Percentiles rank a stretch among this genome's conserved stretches.
Evolutionary conservation across 2,329 filamentous ascomycete species (phyloP).

Genomic region (Alternaria hordeiaustralica): DNA sequence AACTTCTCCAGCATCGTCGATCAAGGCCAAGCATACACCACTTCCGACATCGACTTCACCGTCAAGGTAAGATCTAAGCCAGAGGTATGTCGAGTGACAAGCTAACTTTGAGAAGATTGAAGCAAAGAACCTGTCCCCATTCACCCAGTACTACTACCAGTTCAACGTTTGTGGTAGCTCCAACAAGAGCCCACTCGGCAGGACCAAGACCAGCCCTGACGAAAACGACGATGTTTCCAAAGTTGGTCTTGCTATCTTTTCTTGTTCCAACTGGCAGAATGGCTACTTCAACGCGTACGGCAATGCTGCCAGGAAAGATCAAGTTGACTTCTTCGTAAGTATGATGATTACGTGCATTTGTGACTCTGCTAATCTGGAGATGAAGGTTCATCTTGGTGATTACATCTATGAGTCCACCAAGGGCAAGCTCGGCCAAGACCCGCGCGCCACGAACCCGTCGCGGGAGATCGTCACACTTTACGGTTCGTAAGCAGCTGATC

Average conservation of each 20-base stretch:
- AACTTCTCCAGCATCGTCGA: conserved; percentile 58
- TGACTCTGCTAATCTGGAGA: conserved; percentile 20
- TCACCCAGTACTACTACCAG: conserved; percentile 73
- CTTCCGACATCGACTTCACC: conserved; percentile 77
- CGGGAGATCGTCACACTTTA: conserved; percentile 52
- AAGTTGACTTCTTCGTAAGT: conserved; percentile 64
- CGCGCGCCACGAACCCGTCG: conserved; percentile 36
- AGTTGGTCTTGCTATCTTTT: conserved; percentile 72
- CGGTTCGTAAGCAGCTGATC: conserved; percentile 2
- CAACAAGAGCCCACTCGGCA: conserved; percentile 67
- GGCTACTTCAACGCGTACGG: conserved; percentile 60
- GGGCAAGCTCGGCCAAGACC: conserved; percentile 32
- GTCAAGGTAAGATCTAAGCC: conserved; percentile 61
- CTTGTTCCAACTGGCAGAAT: conserved; percentile 64
- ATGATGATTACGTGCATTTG: not conserved
- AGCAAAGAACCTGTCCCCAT: conserved; percentile 66
- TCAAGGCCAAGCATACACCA: conserved; percentile 70
- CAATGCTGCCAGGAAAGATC: conserved; percentile 46
- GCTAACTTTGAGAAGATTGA: conserved; percentile 60
- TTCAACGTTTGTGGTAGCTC: conserved; percentile 71
- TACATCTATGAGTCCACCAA: conserved; percentile 52
- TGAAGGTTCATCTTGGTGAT: conserved; percentile 51
- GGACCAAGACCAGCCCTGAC: conserved; percentile 72
- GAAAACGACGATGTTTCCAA: conserved; percentile 62
- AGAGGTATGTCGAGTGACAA: not conserved